phyloP scores from a whole-genome alignment of 192 early-diverging fungal genomes.

The Oehlia diaphana region DNA sequence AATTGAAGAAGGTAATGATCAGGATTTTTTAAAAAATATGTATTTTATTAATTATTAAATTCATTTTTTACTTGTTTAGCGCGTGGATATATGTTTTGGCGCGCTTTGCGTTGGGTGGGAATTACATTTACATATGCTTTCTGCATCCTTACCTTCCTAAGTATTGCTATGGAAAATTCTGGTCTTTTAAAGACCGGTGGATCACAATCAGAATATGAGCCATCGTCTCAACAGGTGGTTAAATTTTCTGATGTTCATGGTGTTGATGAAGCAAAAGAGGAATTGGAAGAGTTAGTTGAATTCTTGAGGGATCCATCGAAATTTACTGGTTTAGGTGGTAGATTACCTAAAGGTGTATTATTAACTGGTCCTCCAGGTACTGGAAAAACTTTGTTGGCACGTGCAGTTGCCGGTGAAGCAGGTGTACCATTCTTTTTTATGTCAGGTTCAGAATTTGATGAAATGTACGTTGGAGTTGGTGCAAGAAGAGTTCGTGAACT shows the following conservation, averaged over 20 bases:
- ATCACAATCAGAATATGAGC: slow-evolving; percentile 59
- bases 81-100: slow-evolving; percentile 59
- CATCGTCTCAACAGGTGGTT: slow-evolving; percentile 60
- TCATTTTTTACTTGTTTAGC: slow-evolving; percentile 30
- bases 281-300: slow-evolving; percentile 93
- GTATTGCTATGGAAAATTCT: slow-evolving; percentile 69
- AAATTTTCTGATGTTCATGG: slow-evolving; percentile 95
- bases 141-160: slow-evolving; percentile 69
- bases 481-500: slow-evolving; percentile 84
- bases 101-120: slow-evolving; percentile 58
- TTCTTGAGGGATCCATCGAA: slow-evolving; percentile 91
- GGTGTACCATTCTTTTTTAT: slow-evolving; percentile 99
- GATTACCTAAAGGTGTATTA: slow-evolving; percentile 90
- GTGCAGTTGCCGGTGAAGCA: slow-evolving; percentile 97
- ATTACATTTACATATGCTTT: slow-evolving; percentile 68
- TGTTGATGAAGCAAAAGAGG: slow-evolving; percentile 97
- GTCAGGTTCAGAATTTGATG: slow-evolving; percentile 98
- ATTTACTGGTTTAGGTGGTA: slow-evolving; percentile 92
- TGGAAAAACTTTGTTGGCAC: slow-evolving; percentile 95
- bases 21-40: too few species aligned
- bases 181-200: slow-evolving; percentile 64
- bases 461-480: slow-evolving; percentile 98
- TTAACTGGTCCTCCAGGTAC: slow-evolving; percentile 93
- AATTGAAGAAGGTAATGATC: slow-evolving; percentile 53
- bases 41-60: neutral